Conservation (phyloP, 768 basidiomycete genomes). For the Amanita thiersii region DNA sequence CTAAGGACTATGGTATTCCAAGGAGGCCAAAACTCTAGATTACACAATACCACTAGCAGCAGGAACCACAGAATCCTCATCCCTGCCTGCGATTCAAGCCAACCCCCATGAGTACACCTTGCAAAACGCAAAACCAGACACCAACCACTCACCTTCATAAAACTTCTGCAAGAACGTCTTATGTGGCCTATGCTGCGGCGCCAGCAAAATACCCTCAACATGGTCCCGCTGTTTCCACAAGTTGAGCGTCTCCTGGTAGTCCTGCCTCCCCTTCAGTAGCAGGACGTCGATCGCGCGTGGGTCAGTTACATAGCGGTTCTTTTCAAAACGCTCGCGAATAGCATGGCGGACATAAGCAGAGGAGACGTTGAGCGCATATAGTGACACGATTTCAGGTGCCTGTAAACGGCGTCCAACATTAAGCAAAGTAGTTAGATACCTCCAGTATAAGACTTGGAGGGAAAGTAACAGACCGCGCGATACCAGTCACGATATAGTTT, state of each 20-base stretch:
- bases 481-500: constrained; percentile 92
- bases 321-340: constrained; percentile 83
- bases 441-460: background rate
- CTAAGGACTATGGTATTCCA: no score
- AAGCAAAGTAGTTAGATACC: background rate
- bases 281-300: constrained; percentile 78
- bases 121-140: no score
- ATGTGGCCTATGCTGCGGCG: constrained; percentile 32
- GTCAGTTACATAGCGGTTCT: constrained; percentile 77
- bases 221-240: constrained; percentile 88
- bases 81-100: constrained; percentile 43
- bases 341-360: constrained; percentile 71
- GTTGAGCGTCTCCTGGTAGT: constrained; percentile 93
- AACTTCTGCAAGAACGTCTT: constrained; percentile 79
- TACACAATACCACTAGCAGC: constrained; percentile 45
- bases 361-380: constrained; percentile 79
- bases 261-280: constrained; percentile 74
- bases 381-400: constrained; percentile 84
- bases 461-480: constrained; percentile 50
- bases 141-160: constrained; percentile 56
- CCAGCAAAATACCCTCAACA: constrained; percentile 61
- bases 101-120: background rate
- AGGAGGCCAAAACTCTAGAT: no score
- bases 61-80: constrained; percentile 64
- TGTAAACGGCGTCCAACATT: constrained; percentile 22